Conservation (phyloP, 2,329 filamentous ascomycete species). For the Neospermospora avenae region DNA sequence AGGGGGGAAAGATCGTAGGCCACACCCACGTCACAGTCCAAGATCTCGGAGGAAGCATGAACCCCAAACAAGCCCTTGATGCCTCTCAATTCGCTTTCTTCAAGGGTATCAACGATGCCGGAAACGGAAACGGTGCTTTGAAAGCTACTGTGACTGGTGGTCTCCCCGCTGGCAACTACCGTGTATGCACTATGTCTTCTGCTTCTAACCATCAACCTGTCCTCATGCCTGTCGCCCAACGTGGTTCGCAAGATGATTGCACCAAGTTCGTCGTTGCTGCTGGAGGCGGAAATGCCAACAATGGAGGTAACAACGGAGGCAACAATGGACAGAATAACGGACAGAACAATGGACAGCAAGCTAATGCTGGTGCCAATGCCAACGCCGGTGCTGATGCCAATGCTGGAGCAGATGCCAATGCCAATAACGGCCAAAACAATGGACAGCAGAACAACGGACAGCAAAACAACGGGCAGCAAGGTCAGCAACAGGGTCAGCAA, state of each 20-base stretch:
- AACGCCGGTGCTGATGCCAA: neutral
- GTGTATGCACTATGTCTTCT: slow-evolving; percentile 44
- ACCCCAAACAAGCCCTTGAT: slow-evolving; percentile 33
- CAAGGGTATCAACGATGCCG: slow-evolving; percentile 42
- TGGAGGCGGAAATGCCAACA: slow-evolving; percentile 24
- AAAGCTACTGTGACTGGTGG: slow-evolving; percentile 39
- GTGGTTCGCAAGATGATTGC: slow-evolving; percentile 45
- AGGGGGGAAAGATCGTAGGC: slow-evolving; percentile 37
- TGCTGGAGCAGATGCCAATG: neutral
- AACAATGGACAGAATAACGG: slow-evolving; percentile 5
- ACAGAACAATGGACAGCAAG: slow-evolving; percentile 2
- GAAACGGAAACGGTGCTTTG: slow-evolving; percentile 40
- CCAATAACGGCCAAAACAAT: slow-evolving; percentile 8
- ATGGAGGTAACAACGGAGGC: slow-evolving; percentile 21
- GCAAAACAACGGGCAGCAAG: neutral
- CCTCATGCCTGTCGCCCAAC: slow-evolving; percentile 44
- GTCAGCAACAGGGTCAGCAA: neutral
- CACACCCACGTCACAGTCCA: slow-evolving; percentile 43
- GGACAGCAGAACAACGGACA: neutral
- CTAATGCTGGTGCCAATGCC: slow-evolving; percentile 5
- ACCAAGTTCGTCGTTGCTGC: slow-evolving; percentile 41
- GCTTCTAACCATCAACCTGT: slow-evolving; percentile 44
- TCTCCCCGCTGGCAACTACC: slow-evolving; percentile 42
- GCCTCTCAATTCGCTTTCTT: slow-evolving; percentile 39
- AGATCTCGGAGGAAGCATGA: slow-evolving; percentile 35